Evolutionary conservation across 495 filamentous ascomycete species (phyloP), one percentile per base, ranked within the genome.

Genomic region (Margaritispora aquatica): DNA sequence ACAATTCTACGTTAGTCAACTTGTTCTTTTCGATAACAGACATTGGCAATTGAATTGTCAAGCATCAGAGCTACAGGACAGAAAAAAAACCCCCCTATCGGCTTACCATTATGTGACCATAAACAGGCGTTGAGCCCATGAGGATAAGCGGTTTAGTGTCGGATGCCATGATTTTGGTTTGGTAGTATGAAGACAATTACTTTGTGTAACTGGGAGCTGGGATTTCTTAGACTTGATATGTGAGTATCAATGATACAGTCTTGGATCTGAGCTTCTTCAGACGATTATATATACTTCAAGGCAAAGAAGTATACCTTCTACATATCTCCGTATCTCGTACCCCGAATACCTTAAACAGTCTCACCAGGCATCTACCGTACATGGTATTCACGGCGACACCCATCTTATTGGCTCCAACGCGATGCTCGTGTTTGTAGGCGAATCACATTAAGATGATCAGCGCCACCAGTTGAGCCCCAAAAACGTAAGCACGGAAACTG

Each of bases 31-130:
- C n/a, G n/a, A n/a, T n/a, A n/a, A n/a, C n/a, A n/a, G n/a, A n/a
- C n/a, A n/a, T n/a, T n/a, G n/a, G n/a, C n/a, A n/a, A n/a, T n/a
- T n/a, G n/a, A n/a, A n/a, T n/a, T n/a, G n/a, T n/a, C n/a, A n/a
- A n/a, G n/a, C n/a, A n/a, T n/a, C n/a, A n/a, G n/a, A n/a, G n/a
- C n/a, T n/a, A n/a, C n/a, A n/a, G n/a, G n/a, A n/a, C n/a, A n/a
- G n/a, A n/a, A n/a, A n/a, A n/a, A n/a, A n/a, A n/a, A n/a, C n/a
- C n/a, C n/a, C n/a, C n/a, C n/a, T n/a, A n/a, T n/a, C n/a, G n/a
- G n/a, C n/a, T n/a, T n/a, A n/a, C n/a, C 4, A 64, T 65, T 15
- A 74, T 51, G 50, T 74, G 70, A 2, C 71, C 71, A 0, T 65
- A 63, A 26, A 73, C 57, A 3, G 66, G 56, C 49, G 71, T 68